Evolutionary conservation across 2,329 filamentous ascomycete genomes (phyloP), one percentile per base, ranked within the genome.

Genomic region (Aspergillus uvarum): DNA sequence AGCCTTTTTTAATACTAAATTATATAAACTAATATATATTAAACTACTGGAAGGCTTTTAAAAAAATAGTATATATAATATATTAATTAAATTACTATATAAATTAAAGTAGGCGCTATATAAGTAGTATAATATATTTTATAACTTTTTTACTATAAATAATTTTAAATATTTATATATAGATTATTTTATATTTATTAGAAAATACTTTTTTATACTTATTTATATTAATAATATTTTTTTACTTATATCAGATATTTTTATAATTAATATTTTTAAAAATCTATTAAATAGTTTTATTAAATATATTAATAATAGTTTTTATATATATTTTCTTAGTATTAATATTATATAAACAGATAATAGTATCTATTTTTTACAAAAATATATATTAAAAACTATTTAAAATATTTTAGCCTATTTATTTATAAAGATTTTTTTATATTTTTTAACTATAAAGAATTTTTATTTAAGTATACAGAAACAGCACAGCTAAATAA

Each of bases 11-110:
- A 35, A 31, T 47, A 55, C 3, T 48, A 47, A 32, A 47, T 16
- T 47, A 55, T 47, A 48, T 21, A 48, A n/a, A 55, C 31, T 55
- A 48, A 47, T 55, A 55, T 31, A 31, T 55, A 55, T 47, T 35
- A 48, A 47, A n/a, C 24, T 55, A 48, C 21, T 31, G 1, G 22
- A 48, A 21, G 4, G 29, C 22, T 47, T 35, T 22, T 48, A 48
- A n/a, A 47, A 48, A 55, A 29, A 29, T 55, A 48, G 32, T 47
- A 55, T 31, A 29, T 31, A 31, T 26, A 32, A 11, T 52, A 52
- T n/a, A 38, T 12, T 54, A 12, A 12, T 54, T 54, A 54, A 47
- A 54, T 32, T 32, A 32, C 4, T 32, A 32, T 32, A 32, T 32
- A 32, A 11, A 7, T 11, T 32, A 7, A 32, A 42, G 14, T 7